These are phyloP conservation scores for Alternaria conjuncta DNA, from an alignment of 2,329 filamentous ascomycete species.

Conservation along the genomic window DNA sequence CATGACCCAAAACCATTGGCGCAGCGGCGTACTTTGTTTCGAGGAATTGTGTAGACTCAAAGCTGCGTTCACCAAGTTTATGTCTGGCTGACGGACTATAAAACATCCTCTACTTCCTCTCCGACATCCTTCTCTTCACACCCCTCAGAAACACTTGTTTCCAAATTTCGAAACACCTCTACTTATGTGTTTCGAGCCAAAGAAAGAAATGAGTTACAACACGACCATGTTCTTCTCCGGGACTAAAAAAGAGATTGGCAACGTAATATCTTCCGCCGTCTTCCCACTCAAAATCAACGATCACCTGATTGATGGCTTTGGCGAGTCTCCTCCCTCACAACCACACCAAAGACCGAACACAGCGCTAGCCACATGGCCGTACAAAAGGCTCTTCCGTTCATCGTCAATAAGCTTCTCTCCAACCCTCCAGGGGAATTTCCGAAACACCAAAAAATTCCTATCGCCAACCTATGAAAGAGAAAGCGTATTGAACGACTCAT, in stretches of 20 bases:
- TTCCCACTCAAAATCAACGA: too few relatives aligned
- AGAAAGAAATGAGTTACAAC: too few relatives aligned
- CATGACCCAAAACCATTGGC: not conserved
- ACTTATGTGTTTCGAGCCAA: too few relatives aligned
- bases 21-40: accelerated
- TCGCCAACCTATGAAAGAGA: too few relatives aligned
- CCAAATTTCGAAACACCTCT: too few relatives aligned
- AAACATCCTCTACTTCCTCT: not conserved
- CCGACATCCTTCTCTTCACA: not conserved
- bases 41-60: not conserved
- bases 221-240: too few relatives aligned
- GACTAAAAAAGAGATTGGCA: too few relatives aligned
- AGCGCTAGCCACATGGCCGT: not conserved
- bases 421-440: too few relatives aligned
- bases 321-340: not conserved
- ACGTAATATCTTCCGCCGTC: too few relatives aligned
- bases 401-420: accelerated
- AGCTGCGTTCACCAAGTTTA: accelerated
- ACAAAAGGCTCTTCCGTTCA: not conserved
- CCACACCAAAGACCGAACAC: not conserved
- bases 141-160: not conserved
- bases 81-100: not conserved
- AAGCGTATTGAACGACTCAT: too few relatives aligned
- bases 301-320: too few relatives aligned
- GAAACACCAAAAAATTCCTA: too few relatives aligned